Evolutionary conservation across 345 rosid genomes (phyloP), one percentile per base, ranked within the genome.

Genomic region (Gossypium anomalum): DNA sequence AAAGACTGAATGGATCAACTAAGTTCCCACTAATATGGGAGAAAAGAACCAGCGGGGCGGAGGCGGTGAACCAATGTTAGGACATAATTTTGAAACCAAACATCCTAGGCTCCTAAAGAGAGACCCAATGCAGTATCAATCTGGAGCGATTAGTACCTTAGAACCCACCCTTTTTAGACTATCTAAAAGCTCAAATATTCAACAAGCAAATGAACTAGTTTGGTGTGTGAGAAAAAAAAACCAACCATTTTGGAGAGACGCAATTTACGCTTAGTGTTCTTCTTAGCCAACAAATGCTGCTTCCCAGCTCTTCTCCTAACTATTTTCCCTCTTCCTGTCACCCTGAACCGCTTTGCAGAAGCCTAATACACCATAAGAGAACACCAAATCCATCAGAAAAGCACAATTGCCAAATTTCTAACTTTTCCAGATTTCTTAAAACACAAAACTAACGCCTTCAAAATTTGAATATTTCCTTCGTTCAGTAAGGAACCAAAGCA

Each of bases 221-320:
- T 20, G 1, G 61, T 9, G 3, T 8, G 10, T 23, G 58, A 7
- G 34, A 58, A 2, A 29, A 25, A 77, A 77, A 75, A 77, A 75
- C 86, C 0, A 72, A 94, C 99, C 92, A 92, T 86, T 86, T 94
- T 94, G 12, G 99, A 94, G 22, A 92, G 89, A 15, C 98, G 90
- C 64, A 86, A 65, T 81, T 91, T 94, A 86, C 99, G 86, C 87
- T 92, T 92, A 70, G 86, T 91, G 76, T 89, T 92, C 87, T 94
- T 94, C 89, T 94, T 94, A 62, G 86, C 93, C 64, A 92, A 83
- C 83, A 94, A 82, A 73, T 94, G 99, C 77, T 94, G 99, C 90
- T 94, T 94, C 22, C 99, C 99, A 12, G 98, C 96, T 82, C 97
- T 84, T 75, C 98, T 89, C 85, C 98, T 81, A 55, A 94, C 88